These are phyloP conservation scores for Asterophora lycoperdoides DNA, from an alignment of 768 basidiomycete genomes.

Conservation along the genomic window DNA sequence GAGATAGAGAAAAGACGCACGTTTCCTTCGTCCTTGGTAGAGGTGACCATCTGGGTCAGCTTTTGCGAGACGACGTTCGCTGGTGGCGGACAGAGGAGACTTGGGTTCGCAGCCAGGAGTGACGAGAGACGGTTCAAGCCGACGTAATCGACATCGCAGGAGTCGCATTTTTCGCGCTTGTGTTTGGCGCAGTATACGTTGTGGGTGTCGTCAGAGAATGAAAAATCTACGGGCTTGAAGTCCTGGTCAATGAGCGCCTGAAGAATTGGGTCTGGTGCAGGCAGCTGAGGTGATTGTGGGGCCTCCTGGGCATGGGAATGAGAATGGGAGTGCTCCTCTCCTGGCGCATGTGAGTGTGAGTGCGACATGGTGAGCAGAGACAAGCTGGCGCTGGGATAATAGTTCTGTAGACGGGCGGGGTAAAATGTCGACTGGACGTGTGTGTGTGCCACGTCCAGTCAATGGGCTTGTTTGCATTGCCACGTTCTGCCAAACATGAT, in stretches of 20 bases:
- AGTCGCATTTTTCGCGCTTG: slow-evolving; percentile 67
- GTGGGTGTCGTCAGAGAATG: slow-evolving; percentile 49
- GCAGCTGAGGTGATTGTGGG: slow-evolving; percentile 40
- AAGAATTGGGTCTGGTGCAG: slow-evolving; percentile 63
- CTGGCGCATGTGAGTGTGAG: slow-evolving; percentile 58
- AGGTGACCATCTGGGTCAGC: slow-evolving; percentile 66
- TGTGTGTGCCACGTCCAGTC: slow-evolving; percentile 14
- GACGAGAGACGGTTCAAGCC: slow-evolving; percentile 74
- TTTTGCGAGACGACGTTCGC: slow-evolving; percentile 72
- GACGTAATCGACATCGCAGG: slow-evolving; percentile 71
- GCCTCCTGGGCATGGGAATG: slow-evolving; percentile 36
- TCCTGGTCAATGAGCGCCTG: slow-evolving; percentile 76
- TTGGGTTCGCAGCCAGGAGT: slow-evolving; percentile 64
- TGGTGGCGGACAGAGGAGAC: slow-evolving; percentile 76
- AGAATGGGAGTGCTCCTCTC: slow-evolving; percentile 46
- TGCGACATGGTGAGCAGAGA: slow-evolving; percentile 51
- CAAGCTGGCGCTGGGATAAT: neutral
- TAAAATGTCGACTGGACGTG: neutral
- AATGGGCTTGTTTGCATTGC: slow-evolving; percentile 10
- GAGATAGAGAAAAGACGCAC: slow-evolving; percentile 42
- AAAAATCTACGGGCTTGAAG: slow-evolving; percentile 55
- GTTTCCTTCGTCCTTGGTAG: slow-evolving; percentile 93
- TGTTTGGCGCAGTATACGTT: slow-evolving; percentile 63
- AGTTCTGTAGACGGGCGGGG: neutral
- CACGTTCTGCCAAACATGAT: neutral